A percentile compares a stretch with the other conserved stretches of the same genome.
Evolutionary conservation across 2,329 filamentous ascomycete species (phyloP).

Genomic region (Diaporthe aspalathi): DNA sequence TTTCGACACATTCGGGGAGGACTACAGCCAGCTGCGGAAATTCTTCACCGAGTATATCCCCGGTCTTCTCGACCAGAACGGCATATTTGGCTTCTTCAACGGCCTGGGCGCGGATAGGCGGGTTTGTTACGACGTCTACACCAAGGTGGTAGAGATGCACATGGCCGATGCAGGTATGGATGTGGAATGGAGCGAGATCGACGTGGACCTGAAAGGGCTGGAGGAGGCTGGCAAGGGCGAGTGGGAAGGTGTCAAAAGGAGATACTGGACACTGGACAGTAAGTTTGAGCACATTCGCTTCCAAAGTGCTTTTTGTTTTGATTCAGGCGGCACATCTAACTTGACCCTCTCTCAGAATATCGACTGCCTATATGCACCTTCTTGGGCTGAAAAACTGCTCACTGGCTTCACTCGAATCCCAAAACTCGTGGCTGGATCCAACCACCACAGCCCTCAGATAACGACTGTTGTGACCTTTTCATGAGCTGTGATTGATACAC

Average conservation of each 20-base stretch:
- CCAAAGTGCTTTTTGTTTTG: constrained; percentile 22
- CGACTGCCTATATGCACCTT: constrained; percentile 80
- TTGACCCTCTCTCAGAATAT: constrained; percentile 65
- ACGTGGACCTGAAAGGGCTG: constrained; percentile 75
- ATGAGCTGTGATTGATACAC: constrained; percentile 2
- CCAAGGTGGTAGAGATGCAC: constrained; percentile 91
- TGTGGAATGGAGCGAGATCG: constrained; percentile 83
- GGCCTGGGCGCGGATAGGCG: constrained; percentile 91
- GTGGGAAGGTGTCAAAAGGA: constrained; percentile 88
- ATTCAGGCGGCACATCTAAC: constrained; percentile 38
- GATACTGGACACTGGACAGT: constrained; percentile 89
- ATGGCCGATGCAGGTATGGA: constrained; percentile 90
- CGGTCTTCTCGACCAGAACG: constrained; percentile 76
- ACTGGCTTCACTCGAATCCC: background rate
- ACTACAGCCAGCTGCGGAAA: constrained; percentile 83
- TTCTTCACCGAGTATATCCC: constrained; percentile 93
- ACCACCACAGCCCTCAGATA: background rate
- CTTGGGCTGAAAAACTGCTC: constrained; percentile 63
- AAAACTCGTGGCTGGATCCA: background rate
- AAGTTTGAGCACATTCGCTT: constrained; percentile 47
- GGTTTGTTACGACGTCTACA: constrained; percentile 97
- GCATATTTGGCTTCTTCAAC: constrained; percentile 89
- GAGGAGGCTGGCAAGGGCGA: constrained; percentile 76
- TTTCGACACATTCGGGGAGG: constrained; percentile 97
- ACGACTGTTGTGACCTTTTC: background rate